These are phyloP conservation scores for Pezicula carpinea DNA, from an alignment of 2,329 filamentous ascomycete species.

Conservation along the genomic window DNA sequence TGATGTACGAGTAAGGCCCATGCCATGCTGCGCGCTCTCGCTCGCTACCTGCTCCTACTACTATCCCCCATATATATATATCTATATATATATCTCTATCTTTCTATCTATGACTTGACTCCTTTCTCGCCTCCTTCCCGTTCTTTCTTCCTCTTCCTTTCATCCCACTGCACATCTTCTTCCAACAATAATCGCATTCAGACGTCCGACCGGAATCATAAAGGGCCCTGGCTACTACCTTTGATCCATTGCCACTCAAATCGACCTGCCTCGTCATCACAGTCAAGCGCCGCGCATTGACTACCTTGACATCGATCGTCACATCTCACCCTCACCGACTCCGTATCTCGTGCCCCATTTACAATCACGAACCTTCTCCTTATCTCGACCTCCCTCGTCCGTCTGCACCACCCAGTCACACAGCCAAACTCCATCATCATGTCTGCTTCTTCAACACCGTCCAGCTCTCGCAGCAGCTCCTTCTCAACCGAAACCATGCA, in stretches of 20 bases:
- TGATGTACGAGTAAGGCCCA: too few species aligned
- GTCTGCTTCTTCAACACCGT: constrained; percentile 17
- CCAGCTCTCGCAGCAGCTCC: constrained; percentile 28
- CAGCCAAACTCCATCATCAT: constrained; percentile 15
- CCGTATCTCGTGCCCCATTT: background rate
- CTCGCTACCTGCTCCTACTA: background rate
- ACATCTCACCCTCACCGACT: background rate
- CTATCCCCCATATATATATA: background rate
- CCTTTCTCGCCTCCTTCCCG: background rate
- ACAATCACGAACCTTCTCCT: background rate
- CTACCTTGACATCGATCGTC: background rate
- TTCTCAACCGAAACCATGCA: constrained; percentile 49
- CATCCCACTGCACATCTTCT: background rate
- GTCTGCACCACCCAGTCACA: constrained; percentile 4
- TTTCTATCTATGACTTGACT: background rate
- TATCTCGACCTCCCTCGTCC: background rate
- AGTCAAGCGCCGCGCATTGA: background rate
- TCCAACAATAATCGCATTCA: too few species aligned
- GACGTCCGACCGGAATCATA: too few species aligned
- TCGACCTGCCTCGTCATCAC: background rate
- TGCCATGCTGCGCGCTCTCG: too few species aligned
- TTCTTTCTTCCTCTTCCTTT: background rate
- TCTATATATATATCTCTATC: too few species aligned
- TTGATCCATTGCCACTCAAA: background rate
- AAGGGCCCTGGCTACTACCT: too few species aligned